Conservation (phyloP, 805 yeast genomes). For the Candida stauntonica region DNA sequence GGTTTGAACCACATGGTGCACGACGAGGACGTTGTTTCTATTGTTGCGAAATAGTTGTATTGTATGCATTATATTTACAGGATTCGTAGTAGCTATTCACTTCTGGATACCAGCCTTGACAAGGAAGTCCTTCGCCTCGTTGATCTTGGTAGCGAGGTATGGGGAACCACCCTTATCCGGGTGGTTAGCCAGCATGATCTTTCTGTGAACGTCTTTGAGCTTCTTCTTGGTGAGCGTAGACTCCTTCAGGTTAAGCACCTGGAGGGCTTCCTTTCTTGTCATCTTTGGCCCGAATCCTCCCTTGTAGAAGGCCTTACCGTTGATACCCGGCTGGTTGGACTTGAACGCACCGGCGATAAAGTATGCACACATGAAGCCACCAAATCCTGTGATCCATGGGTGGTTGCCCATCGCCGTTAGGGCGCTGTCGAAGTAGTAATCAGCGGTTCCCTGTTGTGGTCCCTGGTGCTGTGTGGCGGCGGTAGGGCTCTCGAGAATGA, state of each 20-base stretch:
- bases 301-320: slow-evolving; percentile 56
- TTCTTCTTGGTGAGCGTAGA: slow-evolving; percentile 55
- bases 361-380: slow-evolving; percentile 61
- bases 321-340: slow-evolving; percentile 32
- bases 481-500: slow-evolving; percentile 9
- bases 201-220: slow-evolving; percentile 75
- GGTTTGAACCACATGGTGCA: slow-evolving; percentile 78
- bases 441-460: slow-evolving; percentile 34
- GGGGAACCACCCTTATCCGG: slow-evolving; percentile 96
- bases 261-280: slow-evolving; percentile 85
- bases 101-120: slow-evolving; percentile 43
- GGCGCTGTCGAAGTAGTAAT: slow-evolving; percentile 61
- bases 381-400: slow-evolving; percentile 69
- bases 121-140: slow-evolving; percentile 84
- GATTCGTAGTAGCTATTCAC: slow-evolving; percentile 4
- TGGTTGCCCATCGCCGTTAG: slow-evolving; percentile 63
- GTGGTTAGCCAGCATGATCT: slow-evolving; percentile 82
- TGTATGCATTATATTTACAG: slow-evolving; percentile 2
- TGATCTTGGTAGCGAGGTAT: slow-evolving; percentile 82
- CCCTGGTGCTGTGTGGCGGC: slow-evolving; percentile 18
- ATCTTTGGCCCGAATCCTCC: slow-evolving; percentile 94
- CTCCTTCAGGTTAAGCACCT: slow-evolving; percentile 72
- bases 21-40: slow-evolving; percentile 92
- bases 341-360: slow-evolving; percentile 65
- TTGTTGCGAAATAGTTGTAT: slow-evolving; percentile 65